phyloP scores from a whole-genome alignment of 441 rosid genomes.

The Jatropha podagrica region DNA sequence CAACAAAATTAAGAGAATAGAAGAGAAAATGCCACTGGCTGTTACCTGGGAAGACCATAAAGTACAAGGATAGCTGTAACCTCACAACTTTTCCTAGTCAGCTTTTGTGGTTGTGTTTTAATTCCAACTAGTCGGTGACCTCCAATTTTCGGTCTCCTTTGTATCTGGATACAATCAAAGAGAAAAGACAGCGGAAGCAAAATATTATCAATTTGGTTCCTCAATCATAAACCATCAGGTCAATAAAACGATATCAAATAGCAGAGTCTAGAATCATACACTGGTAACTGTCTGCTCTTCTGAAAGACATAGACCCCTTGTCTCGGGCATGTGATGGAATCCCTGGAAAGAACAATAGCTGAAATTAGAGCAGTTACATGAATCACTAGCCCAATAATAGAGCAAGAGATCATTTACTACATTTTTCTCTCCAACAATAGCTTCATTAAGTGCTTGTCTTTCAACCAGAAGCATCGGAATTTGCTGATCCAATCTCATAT shows the following conservation, averaged over 20 bases:
- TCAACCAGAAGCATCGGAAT: conserved; percentile 94
- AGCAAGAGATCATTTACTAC: conserved; percentile 33
- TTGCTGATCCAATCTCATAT: conserved; percentile 83
- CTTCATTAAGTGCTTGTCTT: conserved; percentile 88
- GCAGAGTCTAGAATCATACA: conserved; percentile 43
- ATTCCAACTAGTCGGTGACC: conserved; percentile 64
- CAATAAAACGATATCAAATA: background rate
- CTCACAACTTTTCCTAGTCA: conserved; percentile 68
- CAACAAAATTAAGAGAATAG: background rate
- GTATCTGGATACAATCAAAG: conserved; percentile 44
- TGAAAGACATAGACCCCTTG: conserved; percentile 88
- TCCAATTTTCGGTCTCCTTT: conserved; percentile 59
- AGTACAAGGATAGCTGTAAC: conserved; percentile 96
- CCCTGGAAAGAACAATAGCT: conserved; percentile 47
- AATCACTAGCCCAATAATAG: background rate
- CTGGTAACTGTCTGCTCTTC: conserved; percentile 92
- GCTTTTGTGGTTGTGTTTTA: conserved; percentile 75
- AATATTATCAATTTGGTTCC: background rate
- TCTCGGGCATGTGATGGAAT: conserved; percentile 92
- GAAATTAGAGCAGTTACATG: conserved; percentile 11
- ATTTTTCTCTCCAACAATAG: conserved; percentile 77
- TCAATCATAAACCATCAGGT: background rate
- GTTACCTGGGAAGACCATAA: conserved; percentile 90
- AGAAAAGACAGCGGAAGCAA: background rate
- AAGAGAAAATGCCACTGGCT: background rate